phyloP scores from a whole-genome alignment of 129 eudicot species.

The Chrysanthemum seticuspe region DNA sequence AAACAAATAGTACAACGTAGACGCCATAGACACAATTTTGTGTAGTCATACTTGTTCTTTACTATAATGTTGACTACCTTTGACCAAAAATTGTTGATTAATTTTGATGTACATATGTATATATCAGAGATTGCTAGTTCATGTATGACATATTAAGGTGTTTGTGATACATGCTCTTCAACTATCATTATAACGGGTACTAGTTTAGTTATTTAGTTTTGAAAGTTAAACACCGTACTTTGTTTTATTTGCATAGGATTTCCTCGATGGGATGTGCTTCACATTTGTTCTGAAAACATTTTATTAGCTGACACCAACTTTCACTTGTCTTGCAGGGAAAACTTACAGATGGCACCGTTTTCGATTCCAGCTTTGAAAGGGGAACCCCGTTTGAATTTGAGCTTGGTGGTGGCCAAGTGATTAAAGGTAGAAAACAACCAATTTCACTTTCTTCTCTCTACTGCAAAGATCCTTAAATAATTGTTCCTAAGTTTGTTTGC shows the following conservation, averaged over 20 bases:
- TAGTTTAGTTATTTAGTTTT: too few species aligned
- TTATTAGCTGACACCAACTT: not conserved
- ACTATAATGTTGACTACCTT: not conserved
- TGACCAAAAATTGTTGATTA: too few species aligned
- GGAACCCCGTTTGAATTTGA: constrained; percentile 96
- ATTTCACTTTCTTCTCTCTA: not conserved
- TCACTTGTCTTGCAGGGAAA: constrained; percentile 59
- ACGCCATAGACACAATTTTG: not conserved
- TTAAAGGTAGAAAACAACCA: constrained; percentile 54
- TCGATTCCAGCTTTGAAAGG: constrained; percentile 96
- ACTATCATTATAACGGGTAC: too few species aligned
- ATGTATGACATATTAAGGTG: too few species aligned
- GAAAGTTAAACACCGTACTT: too few species aligned
- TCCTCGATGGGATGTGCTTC: too few species aligned
- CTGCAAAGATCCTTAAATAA: not conserved
- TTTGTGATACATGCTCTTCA: too few species aligned
- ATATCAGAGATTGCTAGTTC: too few species aligned
- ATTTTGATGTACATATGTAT: too few species aligned
- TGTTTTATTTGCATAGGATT: too few species aligned
- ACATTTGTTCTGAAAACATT: not conserved
- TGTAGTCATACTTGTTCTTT: not conserved
- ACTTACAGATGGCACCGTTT: constrained; percentile 94
- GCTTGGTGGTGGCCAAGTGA: constrained; percentile 94
- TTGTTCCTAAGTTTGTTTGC: not conserved
- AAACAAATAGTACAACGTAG: not conserved